A percentile compares a stretch with the other conserved stretches of the same genome.
These are phyloP conservation scores for Chytriomyces confervae DNA, from an alignment of 192 early-diverging fungal species.

Conservation along the genomic window DNA sequence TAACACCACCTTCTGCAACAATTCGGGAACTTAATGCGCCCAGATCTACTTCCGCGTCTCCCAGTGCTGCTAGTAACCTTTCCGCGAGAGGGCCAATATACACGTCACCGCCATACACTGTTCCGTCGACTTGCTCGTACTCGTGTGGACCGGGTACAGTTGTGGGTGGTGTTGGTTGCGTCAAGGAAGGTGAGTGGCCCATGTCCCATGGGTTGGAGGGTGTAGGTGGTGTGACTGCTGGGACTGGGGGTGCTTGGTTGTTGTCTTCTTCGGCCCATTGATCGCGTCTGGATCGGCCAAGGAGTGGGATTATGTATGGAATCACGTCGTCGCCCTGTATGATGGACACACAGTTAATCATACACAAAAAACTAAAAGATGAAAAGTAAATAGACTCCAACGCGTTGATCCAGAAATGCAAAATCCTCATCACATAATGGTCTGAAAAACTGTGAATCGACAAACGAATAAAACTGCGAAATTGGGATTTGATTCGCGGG, in stretches of 20 bases:
- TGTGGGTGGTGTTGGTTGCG: background rate
- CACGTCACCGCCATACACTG: conserved; percentile 60
- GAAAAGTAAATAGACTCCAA: conserved; percentile 35
- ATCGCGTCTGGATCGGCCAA: conserved; percentile 76
- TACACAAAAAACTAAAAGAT: background rate
- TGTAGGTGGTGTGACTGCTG: conserved; percentile 55
- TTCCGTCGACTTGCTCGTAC: conserved; percentile 44
- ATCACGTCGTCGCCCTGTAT: conserved; percentile 66
- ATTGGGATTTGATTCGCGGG: conserved; percentile 81
- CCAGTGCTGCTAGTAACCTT: conserved; percentile 68
- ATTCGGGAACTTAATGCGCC: background rate
- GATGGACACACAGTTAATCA: background rate
- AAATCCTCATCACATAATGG: conserved; percentile 82
- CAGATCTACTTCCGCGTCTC: background rate
- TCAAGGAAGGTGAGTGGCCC: background rate
- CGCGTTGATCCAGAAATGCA: conserved; percentile 60
- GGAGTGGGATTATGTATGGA: conserved; percentile 76
- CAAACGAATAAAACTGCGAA: conserved; percentile 76
- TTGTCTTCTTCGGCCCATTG: conserved; percentile 63
- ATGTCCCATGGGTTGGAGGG: conserved; percentile 28
- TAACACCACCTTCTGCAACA: conserved; percentile 45
- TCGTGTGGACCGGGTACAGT: conserved; percentile 5
- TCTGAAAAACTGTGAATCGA: conserved; percentile 84
- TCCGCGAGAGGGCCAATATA: conserved; percentile 79
- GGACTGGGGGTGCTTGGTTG: conserved; percentile 48